Percentiles rank a stretch among this genome's conserved stretches.
Conservation (phyloP, 2,329 filamentous ascomycete genomes). For the Falciphora oryzae region DNA sequence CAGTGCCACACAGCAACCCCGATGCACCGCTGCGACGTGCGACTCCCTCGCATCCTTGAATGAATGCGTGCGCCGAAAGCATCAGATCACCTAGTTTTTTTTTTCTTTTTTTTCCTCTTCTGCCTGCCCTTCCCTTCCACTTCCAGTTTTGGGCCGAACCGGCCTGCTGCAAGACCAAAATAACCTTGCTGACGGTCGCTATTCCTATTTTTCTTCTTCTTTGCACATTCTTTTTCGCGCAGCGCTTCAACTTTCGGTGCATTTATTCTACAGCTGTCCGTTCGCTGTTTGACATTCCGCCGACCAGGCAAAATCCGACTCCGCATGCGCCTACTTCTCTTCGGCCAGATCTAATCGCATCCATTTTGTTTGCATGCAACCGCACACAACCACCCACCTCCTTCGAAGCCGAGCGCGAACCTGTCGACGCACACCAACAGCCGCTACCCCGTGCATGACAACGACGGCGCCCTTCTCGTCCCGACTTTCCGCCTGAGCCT, state of each 20-base stretch:
- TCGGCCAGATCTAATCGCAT: neutral
- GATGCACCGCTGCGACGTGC: neutral
- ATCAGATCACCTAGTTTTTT: neutral
- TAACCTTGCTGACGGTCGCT: neutral
- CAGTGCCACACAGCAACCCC: neutral
- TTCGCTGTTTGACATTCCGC: neutral
- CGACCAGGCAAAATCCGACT: neutral
- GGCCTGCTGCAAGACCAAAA: neutral
- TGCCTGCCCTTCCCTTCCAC: neutral
- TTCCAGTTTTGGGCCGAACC: neutral
- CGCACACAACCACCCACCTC: neutral
- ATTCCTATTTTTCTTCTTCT: neutral
- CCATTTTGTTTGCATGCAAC: constrained; percentile 3
- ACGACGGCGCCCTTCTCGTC: constrained; percentile 13
- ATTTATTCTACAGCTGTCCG: neutral
- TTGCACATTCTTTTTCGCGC: neutral
- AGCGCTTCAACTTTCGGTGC: neutral
- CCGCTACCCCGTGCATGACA: constrained; percentile 4
- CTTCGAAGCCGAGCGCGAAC: neutral
- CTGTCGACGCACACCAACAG: neutral
- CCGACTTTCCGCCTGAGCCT: constrained; percentile 9
- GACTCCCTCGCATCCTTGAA: neutral
- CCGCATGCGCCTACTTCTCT: constrained; percentile 1
- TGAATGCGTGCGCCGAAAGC: neutral
- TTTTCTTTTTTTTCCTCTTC: neutral